A percentile compares a stretch with the other conserved stretches of the same genome.
These are phyloP conservation scores for Claviceps lovelessii DNA, from an alignment of 2,329 filamentous ascomycete genomes.

Conservation along the genomic window DNA sequence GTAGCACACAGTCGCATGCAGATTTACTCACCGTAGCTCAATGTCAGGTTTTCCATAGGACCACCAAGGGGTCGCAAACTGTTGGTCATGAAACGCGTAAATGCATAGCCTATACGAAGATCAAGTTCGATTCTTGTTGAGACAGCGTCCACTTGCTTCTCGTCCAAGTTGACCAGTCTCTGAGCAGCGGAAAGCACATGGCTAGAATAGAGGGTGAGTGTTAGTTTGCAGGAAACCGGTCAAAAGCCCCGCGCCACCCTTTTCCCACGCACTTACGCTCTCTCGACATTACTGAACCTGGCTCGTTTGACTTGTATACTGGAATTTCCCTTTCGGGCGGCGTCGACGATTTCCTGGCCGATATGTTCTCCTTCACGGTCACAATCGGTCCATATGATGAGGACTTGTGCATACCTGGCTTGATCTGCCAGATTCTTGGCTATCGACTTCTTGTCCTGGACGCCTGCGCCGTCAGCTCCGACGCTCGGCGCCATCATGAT, in stretches of 20 bases:
- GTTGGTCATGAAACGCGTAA: constrained; percentile 75
- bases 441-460: constrained; percentile 61
- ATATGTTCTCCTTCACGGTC: constrained; percentile 97
- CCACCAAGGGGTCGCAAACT: constrained; percentile 60
- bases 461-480: background rate
- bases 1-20: background rate
- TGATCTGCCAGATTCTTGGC: constrained; percentile 74
- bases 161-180: constrained; percentile 63
- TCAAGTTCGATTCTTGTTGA: constrained; percentile 83
- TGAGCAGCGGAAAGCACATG: constrained; percentile 78
- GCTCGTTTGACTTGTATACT: constrained; percentile 70
- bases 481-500: background rate
- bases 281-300: constrained; percentile 89
- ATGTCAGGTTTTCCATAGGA: constrained; percentile 46
- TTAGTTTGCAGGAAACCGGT: constrained; percentile 3
- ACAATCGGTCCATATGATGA: constrained; percentile 98
- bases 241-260: too few species aligned
- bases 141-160: constrained; percentile 76
- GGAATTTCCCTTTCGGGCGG: constrained; percentile 60
- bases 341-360: constrained; percentile 73
- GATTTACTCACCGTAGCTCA: constrained; percentile 61
- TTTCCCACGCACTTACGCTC: constrained; percentile 43
- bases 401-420: constrained; percentile 53
- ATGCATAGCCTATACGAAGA: constrained; percentile 79
- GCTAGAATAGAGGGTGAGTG: constrained; percentile 29